Evolutionary conservation across 495 filamentous ascomycete genomes (phyloP), one percentile per base, ranked within the genome.

Genomic region (Podospora fimiseda): DNA sequence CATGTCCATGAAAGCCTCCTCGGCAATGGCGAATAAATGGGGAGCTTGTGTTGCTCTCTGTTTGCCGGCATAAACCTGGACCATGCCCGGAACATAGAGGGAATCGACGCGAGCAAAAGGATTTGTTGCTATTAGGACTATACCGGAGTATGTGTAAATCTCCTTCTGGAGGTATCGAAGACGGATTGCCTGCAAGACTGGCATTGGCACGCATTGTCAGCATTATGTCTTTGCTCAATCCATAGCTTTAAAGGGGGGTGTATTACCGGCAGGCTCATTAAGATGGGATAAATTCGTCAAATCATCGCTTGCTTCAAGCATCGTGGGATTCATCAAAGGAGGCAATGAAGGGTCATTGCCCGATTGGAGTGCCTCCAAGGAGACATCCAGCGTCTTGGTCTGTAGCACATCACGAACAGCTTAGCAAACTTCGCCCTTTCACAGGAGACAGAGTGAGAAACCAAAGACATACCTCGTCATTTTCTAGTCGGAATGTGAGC

Each of bases 1-100:
- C 93, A 99, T 99, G 73, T 97, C 94, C 89, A 91, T 87, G 75
- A 97, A 99, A 56, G 93, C 91, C 71, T 97, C 95, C 68, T 99
- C 93, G 16, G 93, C 93, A 73, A 99, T 99, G 48, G 93, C 93
- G 70, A 99, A 99, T 56, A 99, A 71, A 82, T 99, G 93, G 46
- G 93, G 93, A 47, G 95, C 93, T 69, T 96, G 92, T 38, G 93
- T 94, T 48, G 90, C 88, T 59, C 92, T 83, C 68, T 96, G 92
- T 71, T 94, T 99, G 55, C 93, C 93, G 48, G 93, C 93, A 73
- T 99, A 99, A 15, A 95, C 90, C 70, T 99, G 93, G 8, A 99
- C 91, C 90, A 99, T 97, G 40, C 94, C 94, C 16, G 93, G 93
- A 41, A 97, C 93, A 72, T 99, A 99, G 55, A 99, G 81, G 24